Conservation (phyloP, 805 yeast genomes). For the Candida ficus region DNA sequence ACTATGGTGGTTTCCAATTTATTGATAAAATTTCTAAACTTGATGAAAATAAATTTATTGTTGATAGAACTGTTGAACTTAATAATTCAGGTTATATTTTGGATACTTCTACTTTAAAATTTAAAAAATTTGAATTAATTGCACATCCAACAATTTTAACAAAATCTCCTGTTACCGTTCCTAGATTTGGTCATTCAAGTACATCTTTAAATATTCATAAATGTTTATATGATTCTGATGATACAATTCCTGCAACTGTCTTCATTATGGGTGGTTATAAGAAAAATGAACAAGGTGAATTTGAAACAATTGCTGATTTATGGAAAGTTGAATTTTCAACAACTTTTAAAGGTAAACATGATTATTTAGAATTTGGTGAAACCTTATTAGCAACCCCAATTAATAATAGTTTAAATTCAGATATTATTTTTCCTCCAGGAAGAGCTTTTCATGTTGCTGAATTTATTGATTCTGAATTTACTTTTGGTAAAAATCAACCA, state of each 20-base stretch:
- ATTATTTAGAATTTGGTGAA: slow-evolving; percentile 33
- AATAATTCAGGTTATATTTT: slow-evolving; percentile 56
- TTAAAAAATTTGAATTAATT: slow-evolving; percentile 39
- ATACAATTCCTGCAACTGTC: slow-evolving; percentile 28
- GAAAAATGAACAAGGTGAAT: slow-evolving; percentile 22
- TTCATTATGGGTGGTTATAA: slow-evolving; percentile 48
- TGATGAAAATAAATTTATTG: slow-evolving; percentile 30
- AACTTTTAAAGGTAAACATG: slow-evolving; percentile 29
- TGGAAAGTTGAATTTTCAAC: slow-evolving; percentile 38
- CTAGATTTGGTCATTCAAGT: slow-evolving; percentile 38
- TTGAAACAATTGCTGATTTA: slow-evolving; percentile 34
- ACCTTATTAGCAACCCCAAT: slow-evolving; percentile 31
- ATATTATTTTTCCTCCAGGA: slow-evolving; percentile 25
- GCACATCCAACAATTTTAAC: slow-evolving; percentile 29
- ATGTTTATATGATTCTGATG: slow-evolving; percentile 4
- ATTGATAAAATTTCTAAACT: slow-evolving; percentile 20
- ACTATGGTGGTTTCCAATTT: slow-evolving; percentile 66
- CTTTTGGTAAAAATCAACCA: slow-evolving; percentile 3
- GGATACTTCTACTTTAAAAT: slow-evolving; percentile 44
- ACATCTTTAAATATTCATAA: slow-evolving; percentile 20
- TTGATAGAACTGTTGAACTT: slow-evolving; percentile 39
- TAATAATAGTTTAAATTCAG: slow-evolving; percentile 10
- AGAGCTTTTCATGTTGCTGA: slow-evolving; percentile 33
- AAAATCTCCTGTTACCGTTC: slow-evolving; percentile 28
- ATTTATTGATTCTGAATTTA: slow-evolving; percentile 17